A percentile compares a stretch with the other conserved stretches of the same genome.
These are phyloP conservation scores for Arabis alpina DNA, from an alignment of 345 rosid genomes.

Conservation along the genomic window DNA sequence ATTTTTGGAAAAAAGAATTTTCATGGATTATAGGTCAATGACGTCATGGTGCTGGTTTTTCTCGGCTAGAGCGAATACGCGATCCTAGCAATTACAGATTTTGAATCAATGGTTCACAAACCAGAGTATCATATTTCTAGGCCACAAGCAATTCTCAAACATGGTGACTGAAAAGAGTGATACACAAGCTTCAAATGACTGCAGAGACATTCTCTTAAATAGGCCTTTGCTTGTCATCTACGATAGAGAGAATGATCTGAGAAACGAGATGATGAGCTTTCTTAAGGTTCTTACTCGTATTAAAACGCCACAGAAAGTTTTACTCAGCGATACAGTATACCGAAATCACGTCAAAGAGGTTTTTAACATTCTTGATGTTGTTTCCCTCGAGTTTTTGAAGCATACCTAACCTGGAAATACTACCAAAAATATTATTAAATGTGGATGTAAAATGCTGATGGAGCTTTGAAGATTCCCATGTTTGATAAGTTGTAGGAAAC, in stretches of 20 bases:
- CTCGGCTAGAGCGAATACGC: constrained; percentile 49
- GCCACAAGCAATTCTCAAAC: constrained; percentile 62
- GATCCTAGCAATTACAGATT: constrained; percentile 63
- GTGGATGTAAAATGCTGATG: background rate
- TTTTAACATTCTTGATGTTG: constrained; percentile 65
- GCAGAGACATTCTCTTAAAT: constrained; percentile 61
- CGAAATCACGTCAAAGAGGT: constrained; percentile 44
- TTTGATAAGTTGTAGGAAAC: constrained; percentile 46
- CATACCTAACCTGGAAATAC: background rate
- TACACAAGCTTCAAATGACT: constrained; percentile 32
- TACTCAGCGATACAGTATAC: no score
- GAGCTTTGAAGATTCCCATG: constrained; percentile 43
- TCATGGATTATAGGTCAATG: no score
- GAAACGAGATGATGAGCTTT: constrained; percentile 64
- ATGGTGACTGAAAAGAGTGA: constrained; percentile 52
- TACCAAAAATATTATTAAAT: background rate
- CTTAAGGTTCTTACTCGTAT: constrained; percentile 54
- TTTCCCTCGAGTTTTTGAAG: constrained; percentile 38
- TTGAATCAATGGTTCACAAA: constrained; percentile 59
- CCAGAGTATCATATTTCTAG: constrained; percentile 65
- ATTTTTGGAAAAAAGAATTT: no score
- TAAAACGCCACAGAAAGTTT: constrained; percentile 26
- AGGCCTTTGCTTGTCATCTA: constrained; percentile 55
- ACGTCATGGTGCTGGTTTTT: constrained; percentile 48
- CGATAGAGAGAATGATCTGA: constrained; percentile 57